Percentiles rank a stretch among this genome's conserved stretches.
phyloP scores from a whole-genome alignment of 2,329 filamentous ascomycete genomes.

The Aureobasidium sp. region DNA sequence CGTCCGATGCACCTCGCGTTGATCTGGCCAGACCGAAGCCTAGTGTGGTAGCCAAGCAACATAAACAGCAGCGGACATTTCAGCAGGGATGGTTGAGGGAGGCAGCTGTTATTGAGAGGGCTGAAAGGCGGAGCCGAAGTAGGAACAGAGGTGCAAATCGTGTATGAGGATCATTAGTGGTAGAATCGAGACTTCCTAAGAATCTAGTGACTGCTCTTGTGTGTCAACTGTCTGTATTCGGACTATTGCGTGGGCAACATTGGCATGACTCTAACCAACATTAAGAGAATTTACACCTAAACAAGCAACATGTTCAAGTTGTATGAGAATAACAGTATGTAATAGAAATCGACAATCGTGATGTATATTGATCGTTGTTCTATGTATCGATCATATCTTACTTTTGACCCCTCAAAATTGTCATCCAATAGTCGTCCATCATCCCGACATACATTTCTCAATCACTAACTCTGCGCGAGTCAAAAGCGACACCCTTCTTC shows the following conservation, averaged over 20 bases:
- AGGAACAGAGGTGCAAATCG: neutral
- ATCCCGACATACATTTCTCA: neutral
- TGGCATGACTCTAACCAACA: neutral
- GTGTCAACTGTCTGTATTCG: too few relatives aligned
- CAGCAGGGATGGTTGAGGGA: conserved; percentile 12
- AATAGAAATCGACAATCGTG: too few relatives aligned
- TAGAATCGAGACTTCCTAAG: neutral
- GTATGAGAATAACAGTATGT: too few relatives aligned
- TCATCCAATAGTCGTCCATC: too few relatives aligned
- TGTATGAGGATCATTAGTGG: neutral
- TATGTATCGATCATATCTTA: too few relatives aligned
- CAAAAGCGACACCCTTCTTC: conserved; percentile 10
- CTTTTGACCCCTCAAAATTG: too few relatives aligned
- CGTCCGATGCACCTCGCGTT: neutral
- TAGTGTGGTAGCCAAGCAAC: neutral
- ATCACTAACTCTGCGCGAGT: neutral
- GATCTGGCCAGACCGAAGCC: neutral
- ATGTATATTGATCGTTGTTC: too few relatives aligned
- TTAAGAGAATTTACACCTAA: too few relatives aligned
- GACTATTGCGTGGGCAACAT: neutral
- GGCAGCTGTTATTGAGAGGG: conserved; percentile 12
- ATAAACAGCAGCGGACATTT: conserved; percentile 11
- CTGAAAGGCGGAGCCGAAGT: conserved; percentile 3
- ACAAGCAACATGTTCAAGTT: too few relatives aligned
- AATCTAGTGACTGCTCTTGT: neutral